Evolutionary conservation across 768 basidiomycete genomes (phyloP).

Genomic region (Termitomyces sp.): DNA sequence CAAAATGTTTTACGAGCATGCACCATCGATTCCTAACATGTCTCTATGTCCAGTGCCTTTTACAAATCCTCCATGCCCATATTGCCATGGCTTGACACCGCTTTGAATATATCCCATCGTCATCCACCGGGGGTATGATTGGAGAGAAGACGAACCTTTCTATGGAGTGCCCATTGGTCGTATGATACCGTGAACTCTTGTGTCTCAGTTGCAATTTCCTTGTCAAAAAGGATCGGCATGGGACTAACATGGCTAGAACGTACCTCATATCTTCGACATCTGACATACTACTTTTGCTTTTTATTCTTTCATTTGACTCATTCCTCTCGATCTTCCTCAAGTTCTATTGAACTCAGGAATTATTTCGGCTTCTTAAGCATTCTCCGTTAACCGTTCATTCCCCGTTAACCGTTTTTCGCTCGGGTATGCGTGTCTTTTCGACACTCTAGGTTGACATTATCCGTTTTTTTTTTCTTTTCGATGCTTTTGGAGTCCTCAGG

Average conservation of each 20-base stretch:
- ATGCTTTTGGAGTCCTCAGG: neutral
- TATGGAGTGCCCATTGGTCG: neutral
- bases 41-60: constrained; percentile 2
- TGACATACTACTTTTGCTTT: too few species aligned
- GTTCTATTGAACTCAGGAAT: neutral
- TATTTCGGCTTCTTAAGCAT: neutral
- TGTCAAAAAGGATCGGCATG: neutral
- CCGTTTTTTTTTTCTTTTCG: too few species aligned
- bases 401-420: too few species aligned
- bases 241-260: neutral
- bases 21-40: constrained; percentile 11
- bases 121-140: neutral
- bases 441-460: too few species aligned
- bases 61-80: neutral
- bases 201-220: too few species aligned
- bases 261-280: too few species aligned
- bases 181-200: too few species aligned
- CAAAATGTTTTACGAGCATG: constrained; percentile 22
- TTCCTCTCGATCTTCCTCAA: neutral
- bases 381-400: neutral
- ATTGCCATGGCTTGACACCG: neutral
- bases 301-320: neutral
- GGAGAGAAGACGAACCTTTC: neutral
- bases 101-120: neutral
- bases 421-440: neutral